Conservation (phyloP, 768 basidiomycete species). For the Mycena rosella region DNA sequence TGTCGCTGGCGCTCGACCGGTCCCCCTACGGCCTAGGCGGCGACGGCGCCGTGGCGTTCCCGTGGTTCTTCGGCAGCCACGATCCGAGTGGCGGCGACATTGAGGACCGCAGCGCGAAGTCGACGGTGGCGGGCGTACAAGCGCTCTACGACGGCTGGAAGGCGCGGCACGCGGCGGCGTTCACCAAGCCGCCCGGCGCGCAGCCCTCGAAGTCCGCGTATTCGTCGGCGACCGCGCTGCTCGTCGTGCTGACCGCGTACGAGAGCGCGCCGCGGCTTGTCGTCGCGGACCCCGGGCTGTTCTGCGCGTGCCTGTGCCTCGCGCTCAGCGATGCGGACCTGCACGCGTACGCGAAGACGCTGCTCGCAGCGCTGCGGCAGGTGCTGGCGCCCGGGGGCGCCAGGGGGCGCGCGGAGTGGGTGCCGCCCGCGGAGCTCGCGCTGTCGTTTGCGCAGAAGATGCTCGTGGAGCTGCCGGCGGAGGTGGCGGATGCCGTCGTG, state of each 20-base stretch:
- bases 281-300: slow-evolving; percentile 32
- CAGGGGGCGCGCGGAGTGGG: slow-evolving; percentile 28
- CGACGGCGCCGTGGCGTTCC: slow-evolving; percentile 25
- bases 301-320: slow-evolving; percentile 34
- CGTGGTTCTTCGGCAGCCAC: slow-evolving; percentile 32
- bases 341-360: slow-evolving; percentile 13
- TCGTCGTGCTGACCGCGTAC: slow-evolving; percentile 26
- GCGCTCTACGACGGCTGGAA: slow-evolving; percentile 33
- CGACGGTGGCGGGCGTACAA: slow-evolving; percentile 32
- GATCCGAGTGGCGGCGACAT: slow-evolving; percentile 37
- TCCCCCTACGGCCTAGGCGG: neutral
- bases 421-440: slow-evolving; percentile 32
- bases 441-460: slow-evolving; percentile 37
- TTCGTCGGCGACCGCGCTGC: slow-evolving; percentile 29
- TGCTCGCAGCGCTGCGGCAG: slow-evolving; percentile 21
- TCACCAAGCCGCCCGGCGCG: slow-evolving; percentile 14
- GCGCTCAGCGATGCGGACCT: slow-evolving; percentile 31
- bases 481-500: slow-evolving; percentile 33
- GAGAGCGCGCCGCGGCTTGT: slow-evolving; percentile 28
- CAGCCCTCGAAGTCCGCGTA: slow-evolving; percentile 21
- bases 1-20: slow-evolving; percentile 24
- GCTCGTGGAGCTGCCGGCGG: slow-evolving; percentile 32
- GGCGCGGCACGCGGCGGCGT: slow-evolving; percentile 23
- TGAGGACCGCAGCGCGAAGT: slow-evolving; percentile 33
- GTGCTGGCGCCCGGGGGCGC: slow-evolving; percentile 20